Percentiles rank a stretch among this genome's conserved stretches.
Evolutionary conservation across 148 eudicot genomes (phyloP).

Genomic region (Camellia sinensis): DNA sequence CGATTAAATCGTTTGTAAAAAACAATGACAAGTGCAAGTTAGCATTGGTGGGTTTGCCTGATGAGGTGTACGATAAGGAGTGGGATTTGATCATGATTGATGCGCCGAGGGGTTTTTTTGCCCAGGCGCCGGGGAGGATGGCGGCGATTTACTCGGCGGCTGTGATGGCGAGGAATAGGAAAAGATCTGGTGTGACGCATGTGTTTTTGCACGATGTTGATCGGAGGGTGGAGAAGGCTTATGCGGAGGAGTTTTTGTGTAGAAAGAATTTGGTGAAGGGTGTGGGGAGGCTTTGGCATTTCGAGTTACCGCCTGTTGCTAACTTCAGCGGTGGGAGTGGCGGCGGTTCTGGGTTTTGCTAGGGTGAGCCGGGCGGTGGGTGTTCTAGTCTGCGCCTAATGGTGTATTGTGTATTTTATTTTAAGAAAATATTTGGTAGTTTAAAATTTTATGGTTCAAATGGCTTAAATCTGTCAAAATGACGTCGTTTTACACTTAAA

Average conservation of each 20-base stretch:
- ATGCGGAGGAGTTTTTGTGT: conserved; percentile 34
- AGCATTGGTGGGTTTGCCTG: conserved; percentile 25
- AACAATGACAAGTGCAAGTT: conserved; percentile 31
- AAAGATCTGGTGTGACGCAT: conserved; percentile 28
- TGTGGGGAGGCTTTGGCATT: conserved; percentile 46
- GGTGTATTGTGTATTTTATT: too few relatives aligned
- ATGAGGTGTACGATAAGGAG: conserved; percentile 38
- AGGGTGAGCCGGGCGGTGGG: too few relatives aligned
- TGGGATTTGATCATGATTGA: conserved; percentile 57
- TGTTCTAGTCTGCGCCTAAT: not conserved
- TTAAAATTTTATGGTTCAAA: too few relatives aligned
- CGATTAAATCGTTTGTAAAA: conserved; percentile 15
- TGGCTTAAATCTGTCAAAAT: too few relatives aligned
- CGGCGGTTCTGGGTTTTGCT: conserved; percentile 21
- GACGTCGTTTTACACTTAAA: too few relatives aligned
- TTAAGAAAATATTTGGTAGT: too few relatives aligned
- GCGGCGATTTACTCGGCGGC: conserved; percentile 44
- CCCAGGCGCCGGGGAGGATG: conserved; percentile 55
- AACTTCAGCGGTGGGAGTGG: not conserved
- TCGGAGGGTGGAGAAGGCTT: conserved; percentile 41
- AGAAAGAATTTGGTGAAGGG: conserved; percentile 24
- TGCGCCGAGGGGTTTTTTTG: conserved; percentile 46
- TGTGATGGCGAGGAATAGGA: conserved; percentile 47
- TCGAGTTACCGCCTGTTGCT: conserved; percentile 26
- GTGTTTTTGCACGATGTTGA: conserved; percentile 50